Evolutionary conservation across 805 yeast species (phyloP), one percentile per base, ranked within the genome.

Genomic region (Sugiyamaella americana): DNA sequence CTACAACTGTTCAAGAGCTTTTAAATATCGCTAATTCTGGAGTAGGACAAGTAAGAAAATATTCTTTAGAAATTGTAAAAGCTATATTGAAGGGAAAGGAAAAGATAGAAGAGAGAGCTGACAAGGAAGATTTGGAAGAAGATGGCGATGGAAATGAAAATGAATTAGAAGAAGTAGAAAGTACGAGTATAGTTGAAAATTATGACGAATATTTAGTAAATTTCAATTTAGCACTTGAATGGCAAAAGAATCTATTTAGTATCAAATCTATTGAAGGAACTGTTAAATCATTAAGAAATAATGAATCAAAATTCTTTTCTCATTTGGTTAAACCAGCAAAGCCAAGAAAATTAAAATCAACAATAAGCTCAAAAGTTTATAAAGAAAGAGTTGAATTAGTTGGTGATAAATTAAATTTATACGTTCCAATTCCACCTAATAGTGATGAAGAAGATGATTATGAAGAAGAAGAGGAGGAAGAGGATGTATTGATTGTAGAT

Each of bases 51-150:
- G 81, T 85, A 3, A 70, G 93, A 41, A 61, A 74, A 19, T 72
- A 76, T 58, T 75, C 84, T 1, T 72, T 73, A 48, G 75, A 71
- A 37, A 58, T 88, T 32, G 81, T 87, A 0, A 70, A 67, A n/a
- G 51, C 85, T 26, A 76, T 87, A 1, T 40, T 40, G 20, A 4
- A 5, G n/a, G 26, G 34, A 3, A 39, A 40, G 22, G 48, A 4
- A 4, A 17, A 21, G 18, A 39, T 38, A 21, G 37, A 42, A 24
- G n/a, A 18, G 5, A 17, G 6, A n/a, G 13, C 34, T 29, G 34
- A 29, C n/a, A 30, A 8, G 17, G 42, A 39, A 17, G 21, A 35
- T 11, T 5, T 36, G 11, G 45, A 37, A 11, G 41, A 47, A 4
- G 48, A 23, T 10, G 13, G 11, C 8, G 11, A 26, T 8, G 32